Evolutionary conservation across 768 basidiomycete species (phyloP), one percentile per base, ranked within the genome.

Genomic region (Phlegmacium glaucopus): DNA sequence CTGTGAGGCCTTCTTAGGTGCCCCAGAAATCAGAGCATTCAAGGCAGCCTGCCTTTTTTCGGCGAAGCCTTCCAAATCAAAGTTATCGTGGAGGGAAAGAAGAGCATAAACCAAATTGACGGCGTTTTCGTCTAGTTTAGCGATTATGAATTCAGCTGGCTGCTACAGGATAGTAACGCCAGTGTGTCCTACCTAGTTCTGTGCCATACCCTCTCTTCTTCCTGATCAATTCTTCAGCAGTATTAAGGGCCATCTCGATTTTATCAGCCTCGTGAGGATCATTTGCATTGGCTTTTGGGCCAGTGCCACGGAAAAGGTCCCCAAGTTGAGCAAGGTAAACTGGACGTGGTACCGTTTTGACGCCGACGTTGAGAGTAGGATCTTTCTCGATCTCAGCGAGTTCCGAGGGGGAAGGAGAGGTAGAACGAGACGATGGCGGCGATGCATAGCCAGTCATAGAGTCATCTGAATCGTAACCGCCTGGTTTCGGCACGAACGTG

Each of bases 321-420:
- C 83, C 83, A 4, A 99, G 73, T 60, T 97, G 94, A 7, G 78
- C 78, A 10, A 98, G 80, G 63, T 97, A 99, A 8, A 98, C 90
- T 0, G 96, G 96, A 13, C 83, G 77, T n/a, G 75, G 61, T 11
- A 87, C 73, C 56, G 85, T 91, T 66, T 83, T 85, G 28, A 66
- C 67, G 6, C 82, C 83, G 6, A 89, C 74, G 39, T 77, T 80
- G 29, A 95, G 69, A 2, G 88, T 85, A 0, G 94, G 94, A 55
- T 97, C 93, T 43, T 78, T 83, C 58, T 89, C 90, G 27, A 90
- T 85, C 58, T 90, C 92, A 15, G 77, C 86, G 6, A 94, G 79
- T 54, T 90, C 87, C 3, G 82, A 82, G 3, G 82, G 83, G 0
- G 87, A 87, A 0, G 94, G 94, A 2, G 93, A 94, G 5, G 79